These are phyloP conservation scores for Sporothrix luriei DNA, from an alignment of 2,329 filamentous ascomycete species.

Conservation along the genomic window DNA sequence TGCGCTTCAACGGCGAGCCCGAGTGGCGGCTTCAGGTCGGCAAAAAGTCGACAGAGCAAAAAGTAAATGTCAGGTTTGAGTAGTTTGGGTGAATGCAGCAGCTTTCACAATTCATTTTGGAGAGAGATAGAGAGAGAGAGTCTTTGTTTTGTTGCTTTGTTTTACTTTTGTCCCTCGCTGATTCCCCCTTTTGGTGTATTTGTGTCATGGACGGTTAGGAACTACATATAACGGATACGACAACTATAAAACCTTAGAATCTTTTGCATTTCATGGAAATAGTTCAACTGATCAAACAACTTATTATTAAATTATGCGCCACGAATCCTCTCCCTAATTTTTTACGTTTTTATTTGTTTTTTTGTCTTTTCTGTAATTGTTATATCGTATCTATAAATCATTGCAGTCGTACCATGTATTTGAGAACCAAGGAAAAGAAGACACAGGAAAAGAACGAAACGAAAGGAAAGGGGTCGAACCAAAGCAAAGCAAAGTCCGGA, in stretches of 20 bases:
- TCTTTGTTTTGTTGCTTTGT: neutral
- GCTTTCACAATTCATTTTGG: too few species aligned
- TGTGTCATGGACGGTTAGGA: neutral
- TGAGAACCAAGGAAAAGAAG: neutral
- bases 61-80: constrained; percentile 27
- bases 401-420: neutral
- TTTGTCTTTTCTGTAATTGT: neutral
- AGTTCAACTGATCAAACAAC: neutral
- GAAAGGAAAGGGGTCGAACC: too few species aligned
- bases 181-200: neutral
- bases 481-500: neutral
- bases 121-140: too few species aligned
- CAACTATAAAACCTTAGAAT: neutral
- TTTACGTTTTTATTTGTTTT: constrained; percentile 10
- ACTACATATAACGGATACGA: constrained; percentile 8
- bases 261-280: neutral
- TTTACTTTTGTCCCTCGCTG: constrained; percentile 4
- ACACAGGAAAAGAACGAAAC: neutral
- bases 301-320: neutral
- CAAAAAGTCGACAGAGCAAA: constrained; percentile 14
- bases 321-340: neutral
- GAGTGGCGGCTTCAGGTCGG: constrained; percentile 32
- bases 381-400: neutral
- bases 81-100: neutral
- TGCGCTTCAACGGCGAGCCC: constrained; percentile 32